A percentile compares a stretch with the other conserved stretches of the same genome.
Conservation (phyloP, 352 stramenopile genomes). For the Pythium rhizo-oryzae region DNA sequence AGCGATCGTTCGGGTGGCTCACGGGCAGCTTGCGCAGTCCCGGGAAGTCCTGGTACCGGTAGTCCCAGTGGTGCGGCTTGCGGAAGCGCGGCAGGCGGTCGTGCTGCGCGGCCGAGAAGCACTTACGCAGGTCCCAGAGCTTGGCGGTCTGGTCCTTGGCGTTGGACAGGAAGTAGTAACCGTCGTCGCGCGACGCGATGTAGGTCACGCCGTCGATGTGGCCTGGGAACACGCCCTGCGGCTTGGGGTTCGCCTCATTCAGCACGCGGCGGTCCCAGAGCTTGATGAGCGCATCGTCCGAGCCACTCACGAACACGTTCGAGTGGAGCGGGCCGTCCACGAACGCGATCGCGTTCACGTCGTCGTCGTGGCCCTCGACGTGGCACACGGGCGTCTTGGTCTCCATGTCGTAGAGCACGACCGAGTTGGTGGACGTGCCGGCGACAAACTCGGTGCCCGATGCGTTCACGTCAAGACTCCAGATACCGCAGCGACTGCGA, state of each 20-base stretch:
- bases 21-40: constrained; percentile 55
- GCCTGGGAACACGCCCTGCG: constrained; percentile 79
- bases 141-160: constrained; percentile 84
- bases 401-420: constrained; percentile 84
- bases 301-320: constrained; percentile 87
- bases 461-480: constrained; percentile 78
- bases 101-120: constrained; percentile 50
- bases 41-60: constrained; percentile 81
- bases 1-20: constrained; percentile 72
- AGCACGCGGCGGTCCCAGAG: constrained; percentile 85
- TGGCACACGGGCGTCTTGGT: constrained; percentile 69
- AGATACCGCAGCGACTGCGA: constrained; percentile 70
- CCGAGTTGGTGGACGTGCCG: constrained; percentile 69
- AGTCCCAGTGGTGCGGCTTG: constrained; percentile 76
- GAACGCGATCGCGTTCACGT: constrained; percentile 87
- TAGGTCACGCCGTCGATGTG: constrained; percentile 85
- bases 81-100: constrained; percentile 46
- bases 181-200: constrained; percentile 82
- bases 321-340: constrained; percentile 78
- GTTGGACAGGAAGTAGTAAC: constrained; percentile 90
- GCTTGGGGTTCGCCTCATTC: constrained; percentile 68
- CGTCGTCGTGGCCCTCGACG: constrained; percentile 68
- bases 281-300: constrained; percentile 85
- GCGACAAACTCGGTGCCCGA: constrained; percentile 82
- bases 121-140: constrained; percentile 87